Base-by-base conservation (phyloP, 192 early-diverging fungal species). In the Backusella parvicylindrica region DNA sequence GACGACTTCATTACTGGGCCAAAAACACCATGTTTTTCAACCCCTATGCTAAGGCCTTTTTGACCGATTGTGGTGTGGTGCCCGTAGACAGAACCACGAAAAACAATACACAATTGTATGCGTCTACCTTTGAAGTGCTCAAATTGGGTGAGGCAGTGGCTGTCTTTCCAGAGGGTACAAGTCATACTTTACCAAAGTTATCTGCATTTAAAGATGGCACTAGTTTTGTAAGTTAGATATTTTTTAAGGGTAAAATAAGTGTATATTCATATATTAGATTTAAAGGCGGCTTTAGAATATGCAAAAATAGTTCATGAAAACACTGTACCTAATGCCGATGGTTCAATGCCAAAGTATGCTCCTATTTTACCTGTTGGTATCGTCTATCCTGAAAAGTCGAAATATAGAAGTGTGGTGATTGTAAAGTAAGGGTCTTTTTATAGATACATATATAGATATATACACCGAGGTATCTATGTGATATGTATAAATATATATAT, bases 111-210 rank as follows among this genome's bases (percentile, higher is more conserved):
- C 47, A 71, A 6, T 40, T 87, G 23, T 87, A 84, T 73, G 37
- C 77, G 12, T 23, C 78, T 0, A 87, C 86, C 7, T 79, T 83
- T 69, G 81, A 87, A 30, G 79, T 78, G 6, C 73, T 87, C 11
- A 75, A 72, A 9, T 18, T 79, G 13, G 85, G 85, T 38, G 86
- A 86, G 64, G 67, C 84, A 3, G 82, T 87, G 4, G 83, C 81
- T 3, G 80, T 86, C 1, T 87, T 87, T 68, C 86, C 86, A 26
- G 86, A 87, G 68, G 86, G 86, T 43, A 83, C 79, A 9, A 76
- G 74, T 47, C 84, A 82, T 70, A 86, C 83, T 41, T 71, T 79
- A 26, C 78, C 85, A 15, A 64, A 72, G 16, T 23, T 87, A 31
- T 65, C 80, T 28, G 40, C 71, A 7, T 78, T 86, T 26, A 87